These are phyloP conservation scores for Sarocladium kiliense DNA, from an alignment of 2,329 filamentous ascomycete genomes.

Conservation along the genomic window DNA sequence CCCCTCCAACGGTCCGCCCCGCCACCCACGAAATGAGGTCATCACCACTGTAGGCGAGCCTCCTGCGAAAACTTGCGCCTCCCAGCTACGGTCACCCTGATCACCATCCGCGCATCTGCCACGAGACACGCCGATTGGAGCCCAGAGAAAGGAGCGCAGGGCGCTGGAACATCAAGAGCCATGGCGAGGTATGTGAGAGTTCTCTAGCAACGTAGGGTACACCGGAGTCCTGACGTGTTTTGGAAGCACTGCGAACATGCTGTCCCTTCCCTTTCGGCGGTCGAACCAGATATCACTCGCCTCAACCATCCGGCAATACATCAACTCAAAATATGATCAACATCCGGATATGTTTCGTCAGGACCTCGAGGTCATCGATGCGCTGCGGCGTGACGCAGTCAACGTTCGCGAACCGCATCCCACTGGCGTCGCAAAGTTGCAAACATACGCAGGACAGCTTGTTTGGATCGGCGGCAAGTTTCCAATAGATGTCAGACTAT, in stretches of 20 bases:
- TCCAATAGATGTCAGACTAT: constrained; percentile 69
- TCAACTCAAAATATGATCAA: constrained; percentile 97
- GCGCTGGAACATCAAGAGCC: background rate
- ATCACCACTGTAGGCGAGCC: background rate
- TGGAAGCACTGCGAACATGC: constrained; percentile 43
- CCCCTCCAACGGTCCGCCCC: constrained; percentile 5
- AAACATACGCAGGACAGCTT: constrained; percentile 86
- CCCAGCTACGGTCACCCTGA: background rate
- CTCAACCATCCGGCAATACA: constrained; percentile 85
- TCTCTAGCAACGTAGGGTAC: background rate
- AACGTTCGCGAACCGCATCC: constrained; percentile 83
- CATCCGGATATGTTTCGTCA: constrained; percentile 94
- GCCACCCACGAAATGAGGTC: constrained; percentile 4
- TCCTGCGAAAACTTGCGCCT: constrained; percentile 2
- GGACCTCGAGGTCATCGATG: constrained; percentile 80
- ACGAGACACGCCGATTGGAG: background rate
- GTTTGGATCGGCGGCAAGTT: constrained; percentile 95
- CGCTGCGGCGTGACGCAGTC: constrained; percentile 77
- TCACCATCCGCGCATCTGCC: background rate
- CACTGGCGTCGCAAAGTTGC: constrained; percentile 82
- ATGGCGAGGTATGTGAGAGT: background rate
- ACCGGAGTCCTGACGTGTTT: background rate
- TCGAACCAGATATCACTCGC: constrained; percentile 75
- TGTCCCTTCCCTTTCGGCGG: constrained; percentile 83
- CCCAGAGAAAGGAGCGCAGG: background rate